phyloP scores from a whole-genome alignment of 176 grass and related monocot species.

The bread wheat (Triticum aestivum) region IWGSC_CS_RefSeq_v2.1 NC_057800.1:290406069-290406568 shows the following conservation, averaged over 20 bases:
- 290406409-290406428: conserved; percentile 60
- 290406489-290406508: conserved; percentile 93
- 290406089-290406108: conserved; percentile 85
- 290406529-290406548: conserved; percentile 82
- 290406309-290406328: conserved; percentile 90
- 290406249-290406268: conserved; percentile 85
- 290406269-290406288: conserved; percentile 97
- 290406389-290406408: conserved; percentile 77
- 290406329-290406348: conserved; percentile 75
- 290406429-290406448: conserved; percentile 75
- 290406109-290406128: conserved; percentile 87
- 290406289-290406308: conserved; percentile 91
- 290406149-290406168: conserved; percentile 79
- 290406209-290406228: conserved; percentile 84
- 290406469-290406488: conserved; percentile 79
- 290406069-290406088: conserved; percentile 80
- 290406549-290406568: conserved; percentile 83
- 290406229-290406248: conserved; percentile 73
- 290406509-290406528: conserved; percentile 62
- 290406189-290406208: conserved; percentile 98
- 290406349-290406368: conserved; percentile 65
- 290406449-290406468: conserved; percentile 73
- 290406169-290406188: conserved; percentile 73
- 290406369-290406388: conserved; percentile 72
- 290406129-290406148: conserved; percentile 73